Evolutionary conservation across 2,329 filamentous ascomycete species (phyloP).

Genomic region (Ceratocystis cubensis): DNA sequence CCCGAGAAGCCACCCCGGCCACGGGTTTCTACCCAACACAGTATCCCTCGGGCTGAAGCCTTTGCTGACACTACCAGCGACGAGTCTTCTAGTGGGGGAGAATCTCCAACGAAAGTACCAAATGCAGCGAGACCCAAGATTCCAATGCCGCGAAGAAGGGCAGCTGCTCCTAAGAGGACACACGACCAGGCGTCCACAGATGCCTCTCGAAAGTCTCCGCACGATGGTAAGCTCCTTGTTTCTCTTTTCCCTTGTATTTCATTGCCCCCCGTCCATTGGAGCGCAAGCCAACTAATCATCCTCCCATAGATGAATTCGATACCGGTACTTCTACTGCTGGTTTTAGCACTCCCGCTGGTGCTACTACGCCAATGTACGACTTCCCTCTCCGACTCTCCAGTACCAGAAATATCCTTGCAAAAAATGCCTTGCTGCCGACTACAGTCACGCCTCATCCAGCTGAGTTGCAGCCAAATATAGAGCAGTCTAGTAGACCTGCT

Average conservation of each 20-base stretch:
- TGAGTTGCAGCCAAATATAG: neutral
- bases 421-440: neutral
- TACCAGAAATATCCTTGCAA: neutral
- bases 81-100: slow-evolving; percentile 14
- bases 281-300: neutral
- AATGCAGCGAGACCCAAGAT: slow-evolving; percentile 10
- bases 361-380: slow-evolving; percentile 16
- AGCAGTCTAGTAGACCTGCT: neutral
- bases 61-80: slow-evolving; percentile 19
- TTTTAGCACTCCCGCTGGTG: neutral
- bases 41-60: slow-evolving; percentile 14
- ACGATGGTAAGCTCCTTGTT: neutral
- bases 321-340: slow-evolving; percentile 7
- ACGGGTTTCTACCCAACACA: neutral
- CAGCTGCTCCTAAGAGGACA: neutral
- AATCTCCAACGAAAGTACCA: neutral
- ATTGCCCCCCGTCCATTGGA: too few species aligned
- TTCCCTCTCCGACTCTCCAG: neutral
- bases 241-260: neutral
- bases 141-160: slow-evolving; percentile 9
- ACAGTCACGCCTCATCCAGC: neutral
- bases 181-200: neutral
- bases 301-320: neutral
- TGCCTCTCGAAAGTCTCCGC: slow-evolving; percentile 6
- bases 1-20: slow-evolving; percentile 15